Conservation (phyloP, 345 rosid species). For the Ceriops tagal region DNA sequence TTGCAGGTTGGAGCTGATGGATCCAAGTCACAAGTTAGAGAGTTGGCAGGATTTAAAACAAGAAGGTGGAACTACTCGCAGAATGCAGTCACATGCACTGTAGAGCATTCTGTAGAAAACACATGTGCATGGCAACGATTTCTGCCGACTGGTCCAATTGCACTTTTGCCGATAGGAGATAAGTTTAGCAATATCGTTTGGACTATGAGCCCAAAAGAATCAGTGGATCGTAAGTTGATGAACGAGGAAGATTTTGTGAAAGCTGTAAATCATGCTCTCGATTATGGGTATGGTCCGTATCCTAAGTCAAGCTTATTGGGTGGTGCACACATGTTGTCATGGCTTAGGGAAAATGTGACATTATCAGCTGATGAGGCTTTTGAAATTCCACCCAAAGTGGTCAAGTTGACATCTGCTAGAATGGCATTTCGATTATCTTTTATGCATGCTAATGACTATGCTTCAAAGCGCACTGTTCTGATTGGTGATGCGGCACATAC, state of each 20-base stretch:
- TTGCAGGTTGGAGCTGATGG: constrained; percentile 95
- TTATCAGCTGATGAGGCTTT: constrained; percentile 54
- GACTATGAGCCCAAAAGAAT: constrained; percentile 83
- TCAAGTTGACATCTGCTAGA: constrained; percentile 71
- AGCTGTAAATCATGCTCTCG: constrained; percentile 72
- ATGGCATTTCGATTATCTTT: constrained; percentile 88
- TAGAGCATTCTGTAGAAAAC: constrained; percentile 69
- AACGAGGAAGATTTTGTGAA: constrained; percentile 71
- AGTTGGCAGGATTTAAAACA: constrained; percentile 73
- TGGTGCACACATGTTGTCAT: constrained; percentile 41
- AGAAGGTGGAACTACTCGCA: constrained; percentile 90
- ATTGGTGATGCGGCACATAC: constrained; percentile 95
- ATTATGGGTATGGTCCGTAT: constrained; percentile 78
- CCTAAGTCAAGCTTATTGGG: constrained; percentile 51
- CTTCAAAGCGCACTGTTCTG: constrained; percentile 60
- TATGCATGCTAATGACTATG: constrained; percentile 69
- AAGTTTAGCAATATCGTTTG: constrained; percentile 89
- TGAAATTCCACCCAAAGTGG: constrained; percentile 71
- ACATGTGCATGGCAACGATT: constrained; percentile 89
- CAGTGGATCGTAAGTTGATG: constrained; percentile 62
- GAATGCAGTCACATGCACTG: constrained; percentile 87
- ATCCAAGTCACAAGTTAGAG: constrained; percentile 81
- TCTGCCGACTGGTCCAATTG: constrained; percentile 88
- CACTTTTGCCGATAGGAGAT: constrained; percentile 81
- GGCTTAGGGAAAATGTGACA: constrained; percentile 47